Evolutionary conservation across 306 rosid genomes (phyloP), one percentile per base, ranked within the genome.

Genomic region (Sicyos edulis): DNA sequence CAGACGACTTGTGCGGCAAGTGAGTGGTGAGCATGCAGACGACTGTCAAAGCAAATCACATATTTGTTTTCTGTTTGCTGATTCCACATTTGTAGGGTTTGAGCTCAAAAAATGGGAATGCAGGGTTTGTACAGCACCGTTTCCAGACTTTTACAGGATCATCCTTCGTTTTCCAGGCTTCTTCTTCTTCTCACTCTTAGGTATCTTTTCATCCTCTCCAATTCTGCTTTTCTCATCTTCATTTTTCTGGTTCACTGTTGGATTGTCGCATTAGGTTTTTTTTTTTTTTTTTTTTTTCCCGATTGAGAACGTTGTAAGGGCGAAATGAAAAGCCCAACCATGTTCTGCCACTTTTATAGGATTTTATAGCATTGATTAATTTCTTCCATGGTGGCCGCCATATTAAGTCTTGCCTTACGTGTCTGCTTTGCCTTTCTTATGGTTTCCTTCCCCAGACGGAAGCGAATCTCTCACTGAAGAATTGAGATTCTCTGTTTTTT

Each of bases 141-240:
- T 74, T 87, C 92, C 54, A 77, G 54, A 73, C 56, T 86, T 45
- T 81, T 85, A 78, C 85, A 54, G 55, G 88, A 84, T 24, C 49
- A 85, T 21, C 85, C 83, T 22, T 82, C 84, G n/a, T 79, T 81
- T 50, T 58, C 89, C 5, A 86, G 84, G 78, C 53, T 91, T 24
- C 84, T 91, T 1, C 77, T 91, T 12, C 78, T 93, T 72, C 77
- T 89, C 86, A 77, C 96, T 72, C 80, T 88, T 54, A 80, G 97
- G 99, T 93, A 84, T 56, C 42, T 42, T 42, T 0, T 42, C 47
- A 8, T 14, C 10, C 37, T 2, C 10, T 21, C 2, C n/a, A 19
- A 9, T 34, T 17, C 70, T 37, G 49, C 49, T 62, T 37, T 63
- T 24, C 3, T 37, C 29, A 5, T 63, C 21, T 63, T 3, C 16